Evolutionary conservation across 2,329 filamentous ascomycete genomes (phyloP).

Genomic region (Keithomyces neogunnii): DNA sequence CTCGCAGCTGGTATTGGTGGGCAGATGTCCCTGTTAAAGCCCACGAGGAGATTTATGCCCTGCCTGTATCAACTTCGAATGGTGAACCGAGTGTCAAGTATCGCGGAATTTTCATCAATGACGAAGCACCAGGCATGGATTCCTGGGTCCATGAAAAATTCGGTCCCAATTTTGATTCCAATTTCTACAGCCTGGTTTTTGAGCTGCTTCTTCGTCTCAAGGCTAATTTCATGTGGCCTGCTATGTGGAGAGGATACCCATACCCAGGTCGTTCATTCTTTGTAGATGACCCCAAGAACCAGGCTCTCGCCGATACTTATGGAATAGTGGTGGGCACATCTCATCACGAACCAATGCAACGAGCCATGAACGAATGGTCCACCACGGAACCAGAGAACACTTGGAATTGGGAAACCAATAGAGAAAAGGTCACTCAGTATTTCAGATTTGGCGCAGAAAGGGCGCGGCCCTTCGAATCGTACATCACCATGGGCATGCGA

Average conservation of each 20-base stretch:
- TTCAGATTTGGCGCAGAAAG: conserved; percentile 48
- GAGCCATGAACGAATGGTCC: conserved; percentile 43
- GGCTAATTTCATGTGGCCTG: conserved; percentile 59
- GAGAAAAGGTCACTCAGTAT: conserved; percentile 44
- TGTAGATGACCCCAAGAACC: conserved; percentile 50
- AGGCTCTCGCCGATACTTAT: conserved; percentile 51
- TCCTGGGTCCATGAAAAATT: conserved; percentile 45
- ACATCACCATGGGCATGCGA: conserved; percentile 52
- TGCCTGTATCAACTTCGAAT: conserved; percentile 19
- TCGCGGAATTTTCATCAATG: conserved; percentile 54
- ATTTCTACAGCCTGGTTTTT: conserved; percentile 55
- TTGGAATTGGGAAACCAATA: conserved; percentile 54
- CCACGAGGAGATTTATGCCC: conserved; percentile 39
- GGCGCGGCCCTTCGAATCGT: conserved; percentile 47
- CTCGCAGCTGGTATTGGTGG: conserved; percentile 45
- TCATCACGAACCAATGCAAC: conserved; percentile 59
- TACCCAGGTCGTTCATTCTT: conserved; percentile 48
- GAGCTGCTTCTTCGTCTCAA: conserved; percentile 52
- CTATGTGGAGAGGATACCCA: conserved; percentile 50
- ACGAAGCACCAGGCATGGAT: conserved; percentile 38
- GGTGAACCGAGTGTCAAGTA: conserved; percentile 49
- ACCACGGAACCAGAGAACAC: conserved; percentile 32
- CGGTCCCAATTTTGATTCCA: conserved; percentile 39
- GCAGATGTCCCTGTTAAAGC: conserved; percentile 45
- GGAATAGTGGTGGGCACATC: conserved; percentile 57